Base-by-base conservation (phyloP, 257 asterid genomes). In the Ocimum tenuiflorum region DNA sequence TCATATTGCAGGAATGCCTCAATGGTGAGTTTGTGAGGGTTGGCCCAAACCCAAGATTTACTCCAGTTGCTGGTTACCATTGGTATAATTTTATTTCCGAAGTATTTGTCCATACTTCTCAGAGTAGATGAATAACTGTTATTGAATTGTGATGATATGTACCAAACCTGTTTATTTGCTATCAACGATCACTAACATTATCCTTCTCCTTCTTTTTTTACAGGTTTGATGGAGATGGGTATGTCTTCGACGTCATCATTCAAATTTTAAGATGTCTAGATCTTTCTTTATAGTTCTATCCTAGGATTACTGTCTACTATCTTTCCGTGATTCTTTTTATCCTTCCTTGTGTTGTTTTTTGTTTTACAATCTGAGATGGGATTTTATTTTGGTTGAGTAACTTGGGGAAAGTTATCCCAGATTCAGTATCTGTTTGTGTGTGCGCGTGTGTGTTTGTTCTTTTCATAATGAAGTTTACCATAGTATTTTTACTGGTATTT, bases 221-320 rank as follows among this genome's bases (percentile, higher is more conserved):
- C 94, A 89, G 99, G 99, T 92, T 92, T 69, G 99, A 92, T 66
- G 99, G 99, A 77, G 99, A 92, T 80, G 99, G 99, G 99, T 92
- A 74, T 38, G 96, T 79, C 27, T 56, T 77, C 72, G 50, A 29
- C 53, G 47, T 73, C 73, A 19, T 68, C 56, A 14, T 62, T 72
- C 56, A 39, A 68, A 59, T 51, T 29, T 69, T 60, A 59, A 55
- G 76, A 76, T 47, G 49, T 48, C 27, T 46, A 69, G 61, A 58
- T 55, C 36, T 68, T 69, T 71, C 48, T 46, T 52, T 75, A 49
- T 61, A 23, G 39, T 49, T 67, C 18, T 60, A 38, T 49, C 46
- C 47, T 72, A 18, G 62, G 53, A 66, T 39, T 56, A 63, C 64
- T 60, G 3, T 22, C 67, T 59, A n/a, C 17, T 49, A 51, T 19